These are phyloP conservation scores for Pulveroboletus ravenelii DNA, from an alignment of 768 basidiomycete species.

Conservation along the genomic window DNA sequence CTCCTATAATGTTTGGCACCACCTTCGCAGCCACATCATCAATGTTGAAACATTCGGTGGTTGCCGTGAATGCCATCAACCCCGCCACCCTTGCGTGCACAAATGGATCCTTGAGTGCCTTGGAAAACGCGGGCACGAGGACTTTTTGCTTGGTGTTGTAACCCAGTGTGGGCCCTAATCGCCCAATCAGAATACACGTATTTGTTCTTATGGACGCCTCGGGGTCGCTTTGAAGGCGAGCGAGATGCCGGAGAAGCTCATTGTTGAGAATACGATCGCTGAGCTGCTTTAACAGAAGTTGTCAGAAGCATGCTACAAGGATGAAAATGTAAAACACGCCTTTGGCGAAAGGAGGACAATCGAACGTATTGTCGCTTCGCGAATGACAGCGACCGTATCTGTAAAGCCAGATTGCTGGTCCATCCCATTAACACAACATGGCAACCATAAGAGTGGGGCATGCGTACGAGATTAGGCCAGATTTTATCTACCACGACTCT, in stretches of 20 bases:
- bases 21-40: constrained; percentile 90
- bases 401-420: constrained; percentile 89
- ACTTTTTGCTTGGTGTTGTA: constrained; percentile 92
- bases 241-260: constrained; percentile 87
- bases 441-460: too few species aligned
- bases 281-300: constrained; percentile 44
- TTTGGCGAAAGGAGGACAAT: constrained; percentile 82
- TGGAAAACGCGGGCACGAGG: constrained; percentile 90
- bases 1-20: constrained; percentile 75
- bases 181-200: constrained; percentile 92
- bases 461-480: constrained; percentile 83
- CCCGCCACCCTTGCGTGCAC: constrained; percentile 92
- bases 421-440: not conserved
- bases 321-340: constrained; percentile 35
- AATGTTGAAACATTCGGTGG: constrained; percentile 79
- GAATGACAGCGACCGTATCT: constrained; percentile 89
- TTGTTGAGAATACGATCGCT: constrained; percentile 93
- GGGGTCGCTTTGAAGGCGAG: constrained; percentile 86
- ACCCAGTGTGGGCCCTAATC: constrained; percentile 80
- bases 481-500: constrained; percentile 82
- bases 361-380: constrained; percentile 90
- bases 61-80: constrained; percentile 93
- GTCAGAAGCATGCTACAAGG: not conserved
- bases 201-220: constrained; percentile 97
- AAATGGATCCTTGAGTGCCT: constrained; percentile 86